Evolutionary conservation across 306 rosid genomes (phyloP).

Genomic region (Acacia melanoxylon): DNA sequence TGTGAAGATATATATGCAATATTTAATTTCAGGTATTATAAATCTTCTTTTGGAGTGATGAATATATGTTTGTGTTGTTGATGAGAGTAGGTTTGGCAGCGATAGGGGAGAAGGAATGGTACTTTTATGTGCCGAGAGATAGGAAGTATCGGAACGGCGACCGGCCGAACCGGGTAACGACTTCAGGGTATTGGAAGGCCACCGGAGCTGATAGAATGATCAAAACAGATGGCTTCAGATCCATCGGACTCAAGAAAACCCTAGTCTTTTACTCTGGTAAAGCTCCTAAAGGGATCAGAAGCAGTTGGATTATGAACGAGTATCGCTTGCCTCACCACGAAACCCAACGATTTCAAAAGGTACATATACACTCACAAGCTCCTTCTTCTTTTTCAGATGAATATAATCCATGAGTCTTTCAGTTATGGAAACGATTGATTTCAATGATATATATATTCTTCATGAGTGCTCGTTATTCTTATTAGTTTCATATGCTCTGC

Average conservation of each 20-base stretch:
- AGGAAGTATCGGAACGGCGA: constrained; percentile 91
- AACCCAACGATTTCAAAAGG: constrained; percentile 91
- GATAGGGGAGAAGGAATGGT: constrained; percentile 99
- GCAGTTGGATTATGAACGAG: constrained; percentile 99
- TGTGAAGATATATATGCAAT: neutral
- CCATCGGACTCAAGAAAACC: constrained; percentile 99
- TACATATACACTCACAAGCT: neutral
- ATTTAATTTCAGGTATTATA: neutral
- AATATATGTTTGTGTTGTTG: neutral
- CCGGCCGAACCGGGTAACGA: constrained; percentile 88
- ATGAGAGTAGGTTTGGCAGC: constrained; percentile 75
- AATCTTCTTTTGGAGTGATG: neutral
- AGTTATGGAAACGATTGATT: too few relatives aligned
- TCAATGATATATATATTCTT: too few relatives aligned
- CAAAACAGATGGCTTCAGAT: constrained; percentile 67
- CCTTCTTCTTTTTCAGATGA: neutral
- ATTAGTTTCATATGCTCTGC: too few relatives aligned
- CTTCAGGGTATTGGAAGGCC: constrained; percentile 99
- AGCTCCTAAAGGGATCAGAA: constrained; percentile 93
- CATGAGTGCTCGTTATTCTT: too few relatives aligned
- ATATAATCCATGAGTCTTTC: too few relatives aligned
- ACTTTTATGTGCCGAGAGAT: constrained; percentile 93
- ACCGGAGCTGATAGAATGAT: constrained; percentile 98
- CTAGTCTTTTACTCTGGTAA: constrained; percentile 98
- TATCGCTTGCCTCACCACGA: constrained; percentile 95